Evolutionary conservation across 164 flowering plant species (phyloP).

Genomic region (Houttuynia cordata): DNA sequence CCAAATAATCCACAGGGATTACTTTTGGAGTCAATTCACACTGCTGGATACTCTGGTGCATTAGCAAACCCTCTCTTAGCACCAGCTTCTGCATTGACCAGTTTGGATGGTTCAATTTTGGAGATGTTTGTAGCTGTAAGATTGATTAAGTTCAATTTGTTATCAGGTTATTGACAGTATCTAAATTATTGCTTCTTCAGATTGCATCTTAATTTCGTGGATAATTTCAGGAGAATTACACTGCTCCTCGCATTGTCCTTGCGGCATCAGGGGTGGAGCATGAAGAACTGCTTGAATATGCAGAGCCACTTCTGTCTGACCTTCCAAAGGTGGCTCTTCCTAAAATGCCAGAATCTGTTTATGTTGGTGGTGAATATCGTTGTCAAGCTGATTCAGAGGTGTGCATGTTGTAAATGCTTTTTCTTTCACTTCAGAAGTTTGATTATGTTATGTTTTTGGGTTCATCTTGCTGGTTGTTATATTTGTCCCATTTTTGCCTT

Average conservation of each 20-base stretch:
- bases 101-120: slow-evolving; percentile 32
- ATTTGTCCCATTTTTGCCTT: not conserved
- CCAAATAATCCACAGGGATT: slow-evolving; percentile 64
- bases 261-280: slow-evolving; percentile 79
- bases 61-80: slow-evolving; percentile 61
- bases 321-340: slow-evolving; percentile 26
- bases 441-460: no score
- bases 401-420: not conserved
- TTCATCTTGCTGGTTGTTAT: not conserved
- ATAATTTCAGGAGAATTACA: slow-evolving; percentile 49
- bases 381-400: slow-evolving; percentile 53
- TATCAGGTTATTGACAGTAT: not conserved
- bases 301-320: slow-evolving; percentile 66
- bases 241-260: slow-evolving; percentile 76
- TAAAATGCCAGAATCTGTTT: slow-evolving; percentile 45
- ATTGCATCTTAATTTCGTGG: not conserved
- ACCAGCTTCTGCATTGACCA: slow-evolving; percentile 37
- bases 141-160: not conserved
- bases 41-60: slow-evolving; percentile 73
- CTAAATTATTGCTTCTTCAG: not conserved
- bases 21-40: slow-evolving; percentile 76
- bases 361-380: slow-evolving; percentile 70
- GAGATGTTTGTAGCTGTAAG: slow-evolving; percentile 62
- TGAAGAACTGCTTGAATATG: slow-evolving; percentile 45
- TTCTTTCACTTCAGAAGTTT: not conserved